phyloP scores from a whole-genome alignment of 768 basidiomycete species.

The Tubosaeta sp. region DNA sequence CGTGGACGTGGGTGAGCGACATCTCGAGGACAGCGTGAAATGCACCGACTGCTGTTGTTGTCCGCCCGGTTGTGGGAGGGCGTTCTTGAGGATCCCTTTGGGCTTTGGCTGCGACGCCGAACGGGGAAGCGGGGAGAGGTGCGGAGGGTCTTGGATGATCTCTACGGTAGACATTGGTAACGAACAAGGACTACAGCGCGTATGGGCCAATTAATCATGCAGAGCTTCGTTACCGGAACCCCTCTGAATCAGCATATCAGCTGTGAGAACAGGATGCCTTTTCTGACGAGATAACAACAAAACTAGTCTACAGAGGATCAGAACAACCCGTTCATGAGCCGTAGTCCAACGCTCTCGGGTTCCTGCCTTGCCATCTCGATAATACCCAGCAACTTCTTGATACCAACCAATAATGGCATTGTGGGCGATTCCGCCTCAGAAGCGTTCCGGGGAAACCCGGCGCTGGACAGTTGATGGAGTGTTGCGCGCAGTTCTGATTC shows the following conservation, averaged over 20 bases:
- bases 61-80: conserved; percentile 39
- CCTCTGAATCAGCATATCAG: conserved; percentile 8
- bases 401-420: conserved; percentile 69
- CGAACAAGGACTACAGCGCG: background rate
- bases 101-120: conserved; percentile 69
- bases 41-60: conserved; percentile 51
- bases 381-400: conserved; percentile 89
- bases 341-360: conserved; percentile 73
- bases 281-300: no score
- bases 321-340: conserved; percentile 61
- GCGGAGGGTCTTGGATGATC: conserved; percentile 38
- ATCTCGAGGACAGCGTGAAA: background rate
- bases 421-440: conserved; percentile 40
- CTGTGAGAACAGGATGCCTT: conserved; percentile 27
- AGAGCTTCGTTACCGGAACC: conserved; percentile 2
- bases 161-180: conserved; percentile 25
- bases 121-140: conserved; percentile 50
- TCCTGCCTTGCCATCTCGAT: conserved; percentile 98
- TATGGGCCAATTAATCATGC: conserved; percentile 4
- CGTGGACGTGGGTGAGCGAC: background rate
- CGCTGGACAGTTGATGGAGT: conserved; percentile 63
- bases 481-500: conserved; percentile 53
- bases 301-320: conserved; percentile 11
- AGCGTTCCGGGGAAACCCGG: conserved; percentile 56
- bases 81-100: conserved; percentile 89